phyloP scores from a whole-genome alignment of 2,329 filamentous ascomycete species.

The Thelonectria olida region DNA sequence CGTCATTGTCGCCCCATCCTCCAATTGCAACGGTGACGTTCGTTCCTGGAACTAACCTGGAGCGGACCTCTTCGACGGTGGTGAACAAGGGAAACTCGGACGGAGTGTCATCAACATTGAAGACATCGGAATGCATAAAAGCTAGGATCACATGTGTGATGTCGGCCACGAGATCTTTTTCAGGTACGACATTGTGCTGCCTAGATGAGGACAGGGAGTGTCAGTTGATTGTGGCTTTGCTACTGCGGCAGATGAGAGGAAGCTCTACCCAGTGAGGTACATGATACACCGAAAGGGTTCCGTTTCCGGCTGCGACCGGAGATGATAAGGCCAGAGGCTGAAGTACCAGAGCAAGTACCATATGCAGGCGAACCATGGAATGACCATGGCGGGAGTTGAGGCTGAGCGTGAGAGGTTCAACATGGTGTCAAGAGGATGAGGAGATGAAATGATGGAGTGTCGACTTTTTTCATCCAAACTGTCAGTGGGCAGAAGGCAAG shows the following conservation, averaged over 20 bases:
- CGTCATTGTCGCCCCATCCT: constrained; percentile 76
- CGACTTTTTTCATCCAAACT: too few species aligned
- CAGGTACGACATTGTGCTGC: constrained; percentile 57
- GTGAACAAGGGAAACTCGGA: constrained; percentile 62
- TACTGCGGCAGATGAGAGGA: not conserved
- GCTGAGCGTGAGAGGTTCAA: too few species aligned
- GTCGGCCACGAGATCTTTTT: constrained; percentile 46
- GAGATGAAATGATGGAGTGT: not conserved
- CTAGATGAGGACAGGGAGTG: constrained; percentile 44
- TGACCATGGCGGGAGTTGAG: too few species aligned
- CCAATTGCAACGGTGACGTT: constrained; percentile 77
- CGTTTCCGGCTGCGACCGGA: not conserved
- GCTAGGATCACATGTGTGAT: constrained; percentile 68
- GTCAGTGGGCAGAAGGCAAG: too few species aligned
- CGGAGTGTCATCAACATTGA: constrained; percentile 54
- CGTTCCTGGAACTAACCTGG: constrained; percentile 59
- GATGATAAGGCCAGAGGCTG: not conserved
- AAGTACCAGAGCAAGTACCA: not conserved
- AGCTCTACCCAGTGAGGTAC: constrained; percentile 59
- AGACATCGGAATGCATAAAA: constrained; percentile 63
- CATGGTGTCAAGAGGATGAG: too few species aligned
- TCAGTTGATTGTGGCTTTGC: constrained; percentile 6
- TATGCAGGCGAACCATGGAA: too few species aligned
- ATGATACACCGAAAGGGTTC: constrained; percentile 49
- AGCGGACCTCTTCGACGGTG: constrained; percentile 56